phyloP scores from a whole-genome alignment of 352 stramenopile genomes.

The Phytopythium aichiense region DNA sequence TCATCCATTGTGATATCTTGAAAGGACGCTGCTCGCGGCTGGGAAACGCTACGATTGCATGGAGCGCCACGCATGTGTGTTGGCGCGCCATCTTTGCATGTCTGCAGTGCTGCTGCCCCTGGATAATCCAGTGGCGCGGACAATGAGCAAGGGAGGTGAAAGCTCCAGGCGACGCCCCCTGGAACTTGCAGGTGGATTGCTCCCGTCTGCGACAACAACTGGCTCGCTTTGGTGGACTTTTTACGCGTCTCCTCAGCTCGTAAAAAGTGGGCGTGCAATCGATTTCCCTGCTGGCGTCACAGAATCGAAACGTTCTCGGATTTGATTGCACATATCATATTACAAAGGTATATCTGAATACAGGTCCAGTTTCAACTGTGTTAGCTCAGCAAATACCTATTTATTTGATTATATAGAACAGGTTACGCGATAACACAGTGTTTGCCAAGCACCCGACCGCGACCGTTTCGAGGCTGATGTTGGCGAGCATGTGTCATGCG shows the following conservation, averaged over 20 bases:
- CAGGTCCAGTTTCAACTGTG: too few relatives aligned
- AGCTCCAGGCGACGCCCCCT: neutral
- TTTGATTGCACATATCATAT: neutral
- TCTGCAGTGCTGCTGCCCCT: neutral
- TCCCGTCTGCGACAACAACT: neutral
- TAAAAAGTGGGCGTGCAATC: neutral
- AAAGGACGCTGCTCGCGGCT: too few relatives aligned
- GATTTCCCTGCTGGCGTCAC: neutral
- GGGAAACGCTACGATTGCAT: neutral
- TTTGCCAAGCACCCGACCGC: neutral
- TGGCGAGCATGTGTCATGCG: neutral
- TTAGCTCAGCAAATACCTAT: too few relatives aligned
- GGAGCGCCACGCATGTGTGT: neutral
- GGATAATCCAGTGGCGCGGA: neutral
- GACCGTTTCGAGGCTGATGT: neutral
- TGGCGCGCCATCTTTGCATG: neutral
- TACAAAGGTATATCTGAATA: neutral
- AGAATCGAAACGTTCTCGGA: neutral
- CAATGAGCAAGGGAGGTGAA: neutral
- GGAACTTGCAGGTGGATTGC: neutral
- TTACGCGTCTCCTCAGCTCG: neutral
- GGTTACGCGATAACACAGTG: neutral
- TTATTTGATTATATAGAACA: neutral
- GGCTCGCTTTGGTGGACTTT: neutral
- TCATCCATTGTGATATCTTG: too few relatives aligned